phyloP scores from a whole-genome alignment of 2,329 filamentous ascomycete species.

The Botryotinia globosa region DNA sequence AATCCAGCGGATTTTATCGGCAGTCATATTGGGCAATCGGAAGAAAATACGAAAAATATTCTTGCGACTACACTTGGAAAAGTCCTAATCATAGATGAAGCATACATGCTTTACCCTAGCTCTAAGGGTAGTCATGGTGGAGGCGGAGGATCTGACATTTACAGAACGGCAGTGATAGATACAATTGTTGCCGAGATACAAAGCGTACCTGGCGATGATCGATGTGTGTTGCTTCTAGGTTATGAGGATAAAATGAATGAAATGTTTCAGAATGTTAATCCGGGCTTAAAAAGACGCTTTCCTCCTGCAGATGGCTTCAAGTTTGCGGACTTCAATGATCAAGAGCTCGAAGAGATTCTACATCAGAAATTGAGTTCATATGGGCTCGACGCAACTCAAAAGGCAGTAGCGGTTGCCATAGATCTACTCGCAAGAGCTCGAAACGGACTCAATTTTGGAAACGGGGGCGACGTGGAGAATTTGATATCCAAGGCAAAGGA shows the following conservation, averaged over 20 bases:
- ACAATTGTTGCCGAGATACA: constrained; percentile 72
- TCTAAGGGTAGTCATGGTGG: constrained; percentile 23
- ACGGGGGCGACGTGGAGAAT: constrained; percentile 73
- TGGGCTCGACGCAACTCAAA: constrained; percentile 50
- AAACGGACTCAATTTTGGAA: constrained; percentile 66
- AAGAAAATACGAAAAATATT: constrained; percentile 69
- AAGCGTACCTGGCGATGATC: constrained; percentile 65
- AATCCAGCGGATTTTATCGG: constrained; percentile 74
- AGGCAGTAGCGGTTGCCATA: constrained; percentile 53
- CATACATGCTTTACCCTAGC: constrained; percentile 60
- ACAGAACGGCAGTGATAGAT: constrained; percentile 65
- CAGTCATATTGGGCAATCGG: constrained; percentile 59
- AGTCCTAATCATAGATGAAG: constrained; percentile 77
- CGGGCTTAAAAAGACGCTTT: constrained; percentile 65
- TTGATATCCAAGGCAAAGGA: constrained; percentile 54
- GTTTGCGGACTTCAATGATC: constrained; percentile 66
- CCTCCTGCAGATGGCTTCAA: constrained; percentile 60
- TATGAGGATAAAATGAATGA: constrained; percentile 67
- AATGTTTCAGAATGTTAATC: constrained; percentile 74
- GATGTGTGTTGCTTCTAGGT: constrained; percentile 68
- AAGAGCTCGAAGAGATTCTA: constrained; percentile 58
- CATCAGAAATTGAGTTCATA: constrained; percentile 59
- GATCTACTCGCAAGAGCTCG: constrained; percentile 60
- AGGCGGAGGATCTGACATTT: constrained; percentile 45
- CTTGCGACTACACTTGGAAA: constrained; percentile 65